Evolutionary conservation across 768 basidiomycete species (phyloP).

Genomic region (Lactifluus volemus): DNA sequence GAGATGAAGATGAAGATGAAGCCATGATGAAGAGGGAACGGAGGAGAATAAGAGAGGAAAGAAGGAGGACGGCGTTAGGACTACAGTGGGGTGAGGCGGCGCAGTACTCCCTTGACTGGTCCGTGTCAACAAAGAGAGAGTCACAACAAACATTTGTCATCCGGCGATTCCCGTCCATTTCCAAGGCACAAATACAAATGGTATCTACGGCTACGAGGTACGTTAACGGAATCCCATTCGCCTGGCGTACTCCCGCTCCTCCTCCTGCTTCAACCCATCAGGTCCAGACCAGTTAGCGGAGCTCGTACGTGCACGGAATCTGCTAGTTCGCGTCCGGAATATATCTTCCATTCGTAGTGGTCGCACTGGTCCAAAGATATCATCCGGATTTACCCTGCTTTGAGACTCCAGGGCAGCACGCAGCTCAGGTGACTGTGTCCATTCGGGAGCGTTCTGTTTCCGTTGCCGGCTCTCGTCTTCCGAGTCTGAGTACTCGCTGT

Average conservation of each 20-base stretch:
- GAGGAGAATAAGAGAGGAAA: constrained; percentile 22
- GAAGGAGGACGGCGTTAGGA: constrained; percentile 11
- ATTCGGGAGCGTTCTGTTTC: constrained; percentile 69
- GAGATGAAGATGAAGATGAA: constrained; percentile 71
- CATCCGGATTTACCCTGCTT: constrained; percentile 81
- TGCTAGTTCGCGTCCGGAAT: constrained; percentile 68
- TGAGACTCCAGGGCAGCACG: constrained; percentile 71
- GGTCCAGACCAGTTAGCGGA: constrained; percentile 95
- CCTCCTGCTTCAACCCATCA: constrained; percentile 77
- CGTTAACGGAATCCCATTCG: constrained; percentile 77
- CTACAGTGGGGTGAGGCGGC: not conserved
- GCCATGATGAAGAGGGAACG: constrained; percentile 40
- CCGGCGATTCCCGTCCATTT: constrained; percentile 12
- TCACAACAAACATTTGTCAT: constrained; percentile 13
- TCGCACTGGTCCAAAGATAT: constrained; percentile 84
- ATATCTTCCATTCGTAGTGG: constrained; percentile 90
- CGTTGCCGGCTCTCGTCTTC: constrained; percentile 77
- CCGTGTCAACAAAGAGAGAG: not conserved
- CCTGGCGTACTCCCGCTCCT: constrained; percentile 79
- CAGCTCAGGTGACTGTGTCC: constrained; percentile 90
- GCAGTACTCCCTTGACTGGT: not conserved
- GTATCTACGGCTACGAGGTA: not conserved
- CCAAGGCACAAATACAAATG: not conserved
- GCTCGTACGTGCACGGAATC: constrained; percentile 84
- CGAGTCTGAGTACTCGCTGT: constrained; percentile 95